Evolutionary conservation across 2,329 filamentous ascomycete genomes (phyloP), one percentile per base, ranked within the genome.

Genomic region (Lasiodiplodia theobromae): DNA sequence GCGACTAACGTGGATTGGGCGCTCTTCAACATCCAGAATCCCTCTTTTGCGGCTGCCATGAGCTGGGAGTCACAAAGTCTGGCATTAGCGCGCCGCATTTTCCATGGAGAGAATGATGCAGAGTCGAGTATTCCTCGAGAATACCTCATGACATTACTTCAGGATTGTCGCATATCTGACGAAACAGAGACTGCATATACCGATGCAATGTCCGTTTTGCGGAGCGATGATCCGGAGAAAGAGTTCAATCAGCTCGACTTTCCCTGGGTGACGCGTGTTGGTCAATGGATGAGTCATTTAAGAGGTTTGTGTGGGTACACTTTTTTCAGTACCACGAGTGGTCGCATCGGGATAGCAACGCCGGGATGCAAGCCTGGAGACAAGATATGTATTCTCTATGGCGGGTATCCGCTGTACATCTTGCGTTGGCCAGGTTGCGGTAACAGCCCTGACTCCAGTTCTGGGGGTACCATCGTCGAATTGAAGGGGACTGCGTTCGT

Each of bases 1-100:
- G 11, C 1, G 2, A 4, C 3, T 3, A 31, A 7, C 4, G 0
- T 1, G 3, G 2, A 11, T 1, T 54, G 52, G 52, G 2, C 14
- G 14, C 10, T 2, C 2, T 1, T 12, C 11, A 54, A 0, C 5
- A 12, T 3, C 3, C 16, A 31, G 8, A 54, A 37, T 11, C 16
- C 28, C 18, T 31, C 52, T n/a, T n/a, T n/a, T 16, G 28, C 4
- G 6, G 52, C 52, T 21, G 16, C 5, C 18, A 54, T 31, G 52
- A 31, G 10, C 1, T 54, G 52, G 52, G 52, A 37, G 16, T 54
- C 28, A 31, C 14, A 16, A 37, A 37, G 52, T 18, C 14, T 54
- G 3, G 28, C 18, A 10, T 31, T 54, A 4, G 52, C 52, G 10
- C 28, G 28, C 14, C 28, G 28, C 8, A 1, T 34, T 3, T n/a